Evolutionary conservation across 768 basidiomycete species (phyloP).

Genomic region (Multifurca ochricompacta): DNA sequence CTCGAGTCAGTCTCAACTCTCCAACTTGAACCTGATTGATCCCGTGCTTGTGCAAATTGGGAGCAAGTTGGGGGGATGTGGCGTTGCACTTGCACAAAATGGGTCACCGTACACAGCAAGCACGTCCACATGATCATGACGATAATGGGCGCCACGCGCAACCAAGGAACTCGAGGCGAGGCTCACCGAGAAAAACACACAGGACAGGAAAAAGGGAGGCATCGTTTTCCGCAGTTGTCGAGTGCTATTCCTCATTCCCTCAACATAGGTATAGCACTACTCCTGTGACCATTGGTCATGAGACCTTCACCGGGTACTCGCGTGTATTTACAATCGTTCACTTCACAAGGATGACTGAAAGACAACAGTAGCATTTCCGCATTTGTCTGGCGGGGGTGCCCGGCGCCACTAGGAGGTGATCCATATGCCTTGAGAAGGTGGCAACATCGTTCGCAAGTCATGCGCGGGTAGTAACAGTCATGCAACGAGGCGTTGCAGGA

Average conservation of each 20-base stretch:
- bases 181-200: not conserved
- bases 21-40: not conserved
- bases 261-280: constrained; percentile 3
- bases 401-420: not conserved
- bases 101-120: not conserved
- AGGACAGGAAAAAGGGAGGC: not conserved
- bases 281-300: constrained; percentile 10
- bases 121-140: too few relatives aligned
- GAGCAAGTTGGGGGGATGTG: not conserved
- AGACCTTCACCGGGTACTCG: constrained; percentile 2
- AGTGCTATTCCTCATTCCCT: constrained; percentile 1
- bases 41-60: not conserved
- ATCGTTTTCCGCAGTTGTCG: not conserved
- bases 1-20: not conserved
- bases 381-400: not conserved
- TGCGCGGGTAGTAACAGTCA: constrained; percentile 4
- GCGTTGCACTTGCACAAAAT: constrained; percentile 1
- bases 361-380: not conserved
- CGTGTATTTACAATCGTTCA: not conserved
- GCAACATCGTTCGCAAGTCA: constrained; percentile 1
- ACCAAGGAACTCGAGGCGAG: not conserved
- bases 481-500: constrained; percentile 3
- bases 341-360: constrained; percentile 2
- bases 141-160: constrained; percentile 10
- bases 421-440: not conserved